phyloP scores from a whole-genome alignment of 2,329 filamentous ascomycete species.

The Colletotrichum destructivum region DNA sequence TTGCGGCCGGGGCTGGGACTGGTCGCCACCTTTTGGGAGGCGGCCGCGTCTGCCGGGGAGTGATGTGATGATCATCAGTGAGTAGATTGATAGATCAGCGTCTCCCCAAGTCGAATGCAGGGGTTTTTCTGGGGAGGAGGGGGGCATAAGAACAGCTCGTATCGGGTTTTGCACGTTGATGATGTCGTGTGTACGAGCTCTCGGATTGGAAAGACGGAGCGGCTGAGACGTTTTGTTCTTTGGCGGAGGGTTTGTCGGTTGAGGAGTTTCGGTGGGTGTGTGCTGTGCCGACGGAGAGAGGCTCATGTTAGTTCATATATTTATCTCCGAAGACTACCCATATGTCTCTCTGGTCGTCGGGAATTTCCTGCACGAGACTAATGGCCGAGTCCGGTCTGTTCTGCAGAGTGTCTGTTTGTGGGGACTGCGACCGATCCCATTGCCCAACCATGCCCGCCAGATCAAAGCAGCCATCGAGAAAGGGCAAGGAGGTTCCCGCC shows the following conservation, averaged over 20 bases:
- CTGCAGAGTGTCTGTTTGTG: no score
- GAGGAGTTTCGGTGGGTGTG: background rate
- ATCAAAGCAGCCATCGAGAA: slow-evolving; percentile 22
- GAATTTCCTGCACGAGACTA: no score
- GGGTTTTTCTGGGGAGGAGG: no score
- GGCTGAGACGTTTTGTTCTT: slow-evolving; percentile 20
- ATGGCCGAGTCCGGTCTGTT: no score
- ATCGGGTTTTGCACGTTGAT: background rate
- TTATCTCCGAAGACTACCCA: background rate
- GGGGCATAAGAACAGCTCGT: background rate
- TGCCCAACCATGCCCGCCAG: slow-evolving; percentile 26
- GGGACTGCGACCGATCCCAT: background rate
- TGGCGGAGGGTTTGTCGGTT: background rate
- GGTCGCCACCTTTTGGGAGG: background rate
- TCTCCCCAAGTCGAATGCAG: background rate
- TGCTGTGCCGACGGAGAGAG: background rate
- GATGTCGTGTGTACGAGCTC: background rate
- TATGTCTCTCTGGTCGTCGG: no score
- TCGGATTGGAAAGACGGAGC: background rate
- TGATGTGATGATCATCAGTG: slow-evolving; percentile 18
- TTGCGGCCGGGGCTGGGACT: background rate
- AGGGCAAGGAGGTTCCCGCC: slow-evolving; percentile 28
- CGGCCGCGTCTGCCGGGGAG: background rate
- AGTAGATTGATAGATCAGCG: background rate
- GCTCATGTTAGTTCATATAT: slow-evolving; percentile 18